Percentiles rank a stretch among this genome's conserved stretches.
phyloP scores from a whole-genome alignment of 1,284 basidiomycete species.

The Laetiporus sulphureus region DNA sequence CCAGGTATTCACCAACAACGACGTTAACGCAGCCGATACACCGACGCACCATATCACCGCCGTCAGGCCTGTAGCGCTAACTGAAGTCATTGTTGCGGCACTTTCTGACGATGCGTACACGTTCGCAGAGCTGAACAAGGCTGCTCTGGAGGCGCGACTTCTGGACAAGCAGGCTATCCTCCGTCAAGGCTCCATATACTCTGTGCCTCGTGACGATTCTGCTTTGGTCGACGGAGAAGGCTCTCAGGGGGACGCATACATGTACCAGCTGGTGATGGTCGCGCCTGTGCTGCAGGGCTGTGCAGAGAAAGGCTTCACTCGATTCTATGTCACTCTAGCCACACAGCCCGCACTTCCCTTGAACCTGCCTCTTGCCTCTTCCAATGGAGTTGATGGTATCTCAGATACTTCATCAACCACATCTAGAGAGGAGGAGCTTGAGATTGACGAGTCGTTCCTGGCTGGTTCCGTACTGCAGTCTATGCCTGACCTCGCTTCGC shows the following conservation, averaged over 20 bases:
- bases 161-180: slow-evolving; percentile 36
- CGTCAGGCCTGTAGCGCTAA: slow-evolving; percentile 20
- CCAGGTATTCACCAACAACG: slow-evolving; percentile 7
- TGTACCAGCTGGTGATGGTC: slow-evolving; percentile 39
- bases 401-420: too few relatives aligned
- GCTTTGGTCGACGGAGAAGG: background rate
- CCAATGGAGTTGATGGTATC: too few relatives aligned
- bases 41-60: slow-evolving; percentile 16
- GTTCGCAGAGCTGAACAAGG: slow-evolving; percentile 13
- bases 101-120: slow-evolving; percentile 21
- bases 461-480: slow-evolving; percentile 37
- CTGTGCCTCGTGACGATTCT: slow-evolving; percentile 3
- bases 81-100: slow-evolving; percentile 24
- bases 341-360: slow-evolving; percentile 21
- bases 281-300: slow-evolving; percentile 74
- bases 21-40: slow-evolving; percentile 1
- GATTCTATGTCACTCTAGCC: slow-evolving; percentile 46
- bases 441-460: slow-evolving; percentile 69
- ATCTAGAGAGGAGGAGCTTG: slow-evolving; percentile 19
- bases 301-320: slow-evolving; percentile 43
- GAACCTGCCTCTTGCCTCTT: too few relatives aligned
- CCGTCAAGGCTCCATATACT: slow-evolving; percentile 40
- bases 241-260: background rate
- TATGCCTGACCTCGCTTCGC: background rate
- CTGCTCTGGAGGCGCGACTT: slow-evolving; percentile 35